Conservation (phyloP, 2,329 filamentous ascomycete genomes). For the Talaromyces amestolkiae region DNA sequence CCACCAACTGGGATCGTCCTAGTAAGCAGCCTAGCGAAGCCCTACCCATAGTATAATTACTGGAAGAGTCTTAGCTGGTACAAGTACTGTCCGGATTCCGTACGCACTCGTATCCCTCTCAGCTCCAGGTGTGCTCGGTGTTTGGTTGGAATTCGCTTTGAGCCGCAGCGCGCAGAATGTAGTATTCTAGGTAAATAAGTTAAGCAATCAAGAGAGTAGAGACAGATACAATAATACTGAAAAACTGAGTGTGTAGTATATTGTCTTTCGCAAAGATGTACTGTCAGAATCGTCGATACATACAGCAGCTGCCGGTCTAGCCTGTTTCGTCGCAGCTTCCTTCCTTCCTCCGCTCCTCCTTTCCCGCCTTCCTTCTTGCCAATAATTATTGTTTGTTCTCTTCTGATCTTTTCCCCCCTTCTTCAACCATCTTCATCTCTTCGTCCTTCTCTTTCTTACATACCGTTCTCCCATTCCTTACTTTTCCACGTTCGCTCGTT, state of each 20-base stretch:
- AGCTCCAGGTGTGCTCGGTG: neutral
- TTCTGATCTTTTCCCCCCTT: constrained; percentile 13
- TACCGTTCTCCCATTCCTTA: constrained; percentile 23
- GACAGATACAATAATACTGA: neutral
- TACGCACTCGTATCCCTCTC: neutral
- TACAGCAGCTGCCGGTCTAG: neutral
- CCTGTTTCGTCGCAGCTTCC: constrained; percentile 15
- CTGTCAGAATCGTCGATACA: neutral
- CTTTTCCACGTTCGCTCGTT: constrained; percentile 26
- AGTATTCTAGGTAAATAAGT: neutral
- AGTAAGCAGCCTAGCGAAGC: constrained; percentile 2
- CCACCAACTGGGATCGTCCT: constrained; percentile 2
- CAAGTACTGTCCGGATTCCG: constrained; percentile 1
- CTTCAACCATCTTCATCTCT: constrained; percentile 21
- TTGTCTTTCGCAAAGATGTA: neutral
- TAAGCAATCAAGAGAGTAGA: neutral
- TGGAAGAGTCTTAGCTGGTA: constrained; percentile 2
- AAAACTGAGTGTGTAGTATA: neutral
- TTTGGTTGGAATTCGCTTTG: neutral
- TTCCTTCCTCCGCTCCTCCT: constrained; percentile 14
- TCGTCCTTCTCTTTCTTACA: constrained; percentile 15
- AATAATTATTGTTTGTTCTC: constrained; percentile 8
- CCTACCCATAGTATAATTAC: constrained; percentile 9
- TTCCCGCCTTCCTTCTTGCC: constrained; percentile 11
- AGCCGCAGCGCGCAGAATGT: neutral